A percentile compares a stretch with the other conserved stretches of the same genome.
Conservation (phyloP, 768 basidiomycete species). For the Lentinus tigrinus region DNA sequence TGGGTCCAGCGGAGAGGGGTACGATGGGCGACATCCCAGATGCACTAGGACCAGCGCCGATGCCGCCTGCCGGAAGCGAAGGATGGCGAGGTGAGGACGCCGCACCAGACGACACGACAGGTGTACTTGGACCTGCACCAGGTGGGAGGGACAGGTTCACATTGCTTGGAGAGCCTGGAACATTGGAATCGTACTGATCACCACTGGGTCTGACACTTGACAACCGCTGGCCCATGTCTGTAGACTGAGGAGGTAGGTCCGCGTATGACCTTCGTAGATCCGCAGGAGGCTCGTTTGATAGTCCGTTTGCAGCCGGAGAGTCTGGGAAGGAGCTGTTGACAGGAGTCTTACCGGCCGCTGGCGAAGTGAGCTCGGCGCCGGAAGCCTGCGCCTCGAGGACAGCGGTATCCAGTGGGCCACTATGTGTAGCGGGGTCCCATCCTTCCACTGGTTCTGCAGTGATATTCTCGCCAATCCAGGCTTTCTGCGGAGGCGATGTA, state of each 20-base stretch:
- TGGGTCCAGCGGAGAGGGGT: conserved; percentile 44
- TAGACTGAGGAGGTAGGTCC: conserved; percentile 8
- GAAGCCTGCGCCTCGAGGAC: conserved; percentile 17
- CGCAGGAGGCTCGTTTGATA: conserved; percentile 4
- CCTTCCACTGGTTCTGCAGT: conserved; percentile 21
- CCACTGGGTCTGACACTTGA: conserved; percentile 10
- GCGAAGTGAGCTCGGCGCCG: conserved; percentile 13
- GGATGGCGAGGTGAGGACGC: conserved; percentile 48
- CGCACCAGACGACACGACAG: conserved; percentile 32
- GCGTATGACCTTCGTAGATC: conserved; percentile 4
- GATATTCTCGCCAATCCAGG: conserved; percentile 25
- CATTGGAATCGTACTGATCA: conserved; percentile 8
- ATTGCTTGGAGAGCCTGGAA: conserved; percentile 4
- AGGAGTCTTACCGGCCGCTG: conserved; percentile 13
- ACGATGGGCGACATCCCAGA: conserved; percentile 47
- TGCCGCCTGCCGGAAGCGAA: conserved; percentile 39
- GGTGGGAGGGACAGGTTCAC: conserved; percentile 11
- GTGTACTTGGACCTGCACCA: conserved; percentile 11
- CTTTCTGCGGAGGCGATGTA: conserved; percentile 10
- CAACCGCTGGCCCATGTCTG: conserved; percentile 27
- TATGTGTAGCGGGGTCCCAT: conserved; percentile 5
- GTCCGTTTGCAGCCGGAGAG: conserved; percentile 4
- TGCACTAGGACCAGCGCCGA: conserved; percentile 29
- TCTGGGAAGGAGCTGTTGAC: conserved; percentile 10
- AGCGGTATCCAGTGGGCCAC: conserved; percentile 1